Base-by-base conservation (phyloP, 768 basidiomycete species). In the Leccinellum luteum region DNA sequence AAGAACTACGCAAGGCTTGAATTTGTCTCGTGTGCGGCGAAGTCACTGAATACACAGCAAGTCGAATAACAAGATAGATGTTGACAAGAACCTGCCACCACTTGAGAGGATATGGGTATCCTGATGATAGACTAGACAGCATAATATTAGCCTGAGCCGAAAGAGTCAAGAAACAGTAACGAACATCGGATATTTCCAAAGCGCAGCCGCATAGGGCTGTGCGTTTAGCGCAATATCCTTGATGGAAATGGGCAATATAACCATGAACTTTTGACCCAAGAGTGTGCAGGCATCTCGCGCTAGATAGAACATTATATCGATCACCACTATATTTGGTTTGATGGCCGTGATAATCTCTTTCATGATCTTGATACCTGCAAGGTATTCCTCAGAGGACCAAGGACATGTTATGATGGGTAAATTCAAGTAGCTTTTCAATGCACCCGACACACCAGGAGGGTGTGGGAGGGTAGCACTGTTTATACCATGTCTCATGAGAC, bases 41-140 rank as follows among this genome's bases (percentile, higher is more conserved):
- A 8, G 32, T 28, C 27, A 25, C 3, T 0, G 14, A 1, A 14
- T 3, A 15, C 12, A 38, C 30, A 12, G 27, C 13, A 31, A 54
- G 23, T 23, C 48, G 55, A 30, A 64, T 51, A 25, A 12, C 17
- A 23, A 57, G 55, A 45, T 60, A 60, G 12, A 52, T 41, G 25
- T 64, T 64, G 41, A 60, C 27, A 13, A 47, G 58, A n/a, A 64
- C 49, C 32, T 64, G 56, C 57, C 58, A 64, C 62, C 62, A 64
- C 25, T 64, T 49, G 19, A 64, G 58, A 8, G 63, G 63, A 14
- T 41, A 63, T 17, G 47, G 27, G 35, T 54, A 52, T 10, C 62
- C 62, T 2, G 62, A 63, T 17, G 58, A 51, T 1, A 55, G 0
- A 8, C 62, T 64, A n/a, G 7, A 48, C 3, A 17, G 17, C 4